Evolutionary conservation across 1,139 yeast genomes (phyloP).

Genomic region (Yarrowia galli): DNA sequence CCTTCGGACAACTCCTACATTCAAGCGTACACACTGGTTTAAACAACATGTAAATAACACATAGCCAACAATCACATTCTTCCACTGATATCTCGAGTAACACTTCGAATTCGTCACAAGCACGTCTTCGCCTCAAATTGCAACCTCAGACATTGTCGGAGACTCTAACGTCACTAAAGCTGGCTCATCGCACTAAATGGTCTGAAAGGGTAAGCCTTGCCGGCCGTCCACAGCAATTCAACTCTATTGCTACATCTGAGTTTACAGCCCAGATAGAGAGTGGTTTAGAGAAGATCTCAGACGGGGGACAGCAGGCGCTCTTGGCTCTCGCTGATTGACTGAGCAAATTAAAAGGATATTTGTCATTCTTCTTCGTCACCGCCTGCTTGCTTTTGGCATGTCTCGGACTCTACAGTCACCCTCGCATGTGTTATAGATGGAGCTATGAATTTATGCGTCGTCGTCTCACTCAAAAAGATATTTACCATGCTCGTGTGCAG

Average conservation of each 20-base stretch:
- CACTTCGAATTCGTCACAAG: no score
- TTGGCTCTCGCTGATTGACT: no score
- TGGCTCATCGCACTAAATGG: background rate
- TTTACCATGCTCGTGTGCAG: background rate
- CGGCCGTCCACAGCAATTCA: slow-evolving; percentile 4
- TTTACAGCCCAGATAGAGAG: background rate
- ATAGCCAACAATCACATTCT: background rate
- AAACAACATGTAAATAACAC: background rate
- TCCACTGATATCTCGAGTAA: no score
- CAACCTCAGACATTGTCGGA: background rate
- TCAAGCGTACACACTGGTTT: background rate
- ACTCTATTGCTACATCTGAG: background rate
- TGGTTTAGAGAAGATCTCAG: background rate
- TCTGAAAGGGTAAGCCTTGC: background rate
- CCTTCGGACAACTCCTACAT: no score
- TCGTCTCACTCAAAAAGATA: background rate
- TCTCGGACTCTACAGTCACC: background rate
- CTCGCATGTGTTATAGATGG: background rate
- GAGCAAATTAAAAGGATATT: no score
- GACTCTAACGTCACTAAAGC: background rate
- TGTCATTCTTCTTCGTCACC: background rate
- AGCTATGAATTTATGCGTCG: background rate
- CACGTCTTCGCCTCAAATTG: no score
- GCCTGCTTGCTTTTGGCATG: background rate
- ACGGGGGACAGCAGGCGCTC: no score